Base-by-base conservation (phyloP, 202 grass and related monocot genomes). In the Digitaria exilis region DNA sequence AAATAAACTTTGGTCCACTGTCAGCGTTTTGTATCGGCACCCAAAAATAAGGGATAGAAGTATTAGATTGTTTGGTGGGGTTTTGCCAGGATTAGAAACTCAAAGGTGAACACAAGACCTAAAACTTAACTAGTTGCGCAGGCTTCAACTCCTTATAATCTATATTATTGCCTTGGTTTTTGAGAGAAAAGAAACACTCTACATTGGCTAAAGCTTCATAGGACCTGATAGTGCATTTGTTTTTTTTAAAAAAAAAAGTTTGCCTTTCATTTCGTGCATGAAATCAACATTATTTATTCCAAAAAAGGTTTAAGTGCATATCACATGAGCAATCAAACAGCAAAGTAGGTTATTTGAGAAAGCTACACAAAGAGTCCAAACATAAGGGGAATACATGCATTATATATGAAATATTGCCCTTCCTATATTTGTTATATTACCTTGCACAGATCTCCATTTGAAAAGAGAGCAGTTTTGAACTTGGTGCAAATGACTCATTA, bases 401-500 rank as follows among this genome's bases (percentile, higher is more conserved):
- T 75, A 48, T 50, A 46, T 60, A n/a, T 67, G 16, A 69, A 84
- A 21, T 4, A 13, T 0, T 9, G 6, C 41, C 3, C 16, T 71
- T 9, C 5, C 16, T 39, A 78, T 48, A 46, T 60, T 52, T 42
- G 14, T 13, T 46, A 17, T n/a, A 6, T 8, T 43, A 14, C 4
- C 0, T 44, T 68, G 62, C 25, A 52, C 5, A 35, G 2, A 61
- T 30, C 28, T 25, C 25, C 22, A 65, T 73, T 54, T 73, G 3
- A 86, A 67, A 65, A 76, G 31, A 34, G 26, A 64, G n/a, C 46
- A 64, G 52, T 9, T 82, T 31, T 74, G 15, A 73, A 18, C 29
- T 69, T 18, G 22, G 6, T 24, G 13, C 41, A 13, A 18, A 57
- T 48, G 6, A 9, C 6, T 17, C 56, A 56, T 69, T 78, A 17